Base-by-base conservation (phyloP, 164 flowering plant species). In the Sedum album region DNA sequence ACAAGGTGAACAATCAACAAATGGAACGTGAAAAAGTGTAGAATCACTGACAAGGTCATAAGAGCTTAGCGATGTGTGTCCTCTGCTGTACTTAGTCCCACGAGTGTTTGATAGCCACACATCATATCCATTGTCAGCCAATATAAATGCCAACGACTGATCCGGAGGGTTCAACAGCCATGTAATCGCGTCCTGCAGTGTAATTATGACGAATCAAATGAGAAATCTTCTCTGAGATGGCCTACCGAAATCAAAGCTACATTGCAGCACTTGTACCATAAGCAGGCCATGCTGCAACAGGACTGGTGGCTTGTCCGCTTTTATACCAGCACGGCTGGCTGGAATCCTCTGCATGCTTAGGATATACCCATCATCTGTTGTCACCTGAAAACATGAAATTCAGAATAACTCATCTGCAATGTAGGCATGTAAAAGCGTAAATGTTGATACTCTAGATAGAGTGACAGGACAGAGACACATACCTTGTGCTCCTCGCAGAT, bases 71-170 rank as follows among this genome's bases (percentile, higher is more conserved):
- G 86, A 81, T 0, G 79, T 76, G 66, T 91, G 97, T 6, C 83
- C 74, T 1, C 76, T 77, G 79, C 97, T 88, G 53, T 73, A 83
- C 68, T 70, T 80, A 42, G 96, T 89, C 8, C 96, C 96, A 26
- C 96, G 86, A 28, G 82, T 75, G 66, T 88, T 91, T 51, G 86
- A 78, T 28, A 89, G 68, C 97, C 97, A 91, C 39, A 89, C 97
- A 67, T 91, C 92, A 66, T 70, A 91, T 9, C 87, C 88, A 61
- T 74, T 77, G 67, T 89, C 97, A 1, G 92, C 92, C 75, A 91
- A 77, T 55, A 88, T 74, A 73, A 80, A 85, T 31, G 84, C 88
- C 68, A 89, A 63, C 30, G 91, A 82, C 57, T 86, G 68, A 0
- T 81, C 80, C 0, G 89, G 89, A 8, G 84, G 71, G 60, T 76